These are phyloP conservation scores for Zoysia matrella DNA, from an alignment of 202 grass and related monocot genomes.

Conservation along the genomic window DNA sequence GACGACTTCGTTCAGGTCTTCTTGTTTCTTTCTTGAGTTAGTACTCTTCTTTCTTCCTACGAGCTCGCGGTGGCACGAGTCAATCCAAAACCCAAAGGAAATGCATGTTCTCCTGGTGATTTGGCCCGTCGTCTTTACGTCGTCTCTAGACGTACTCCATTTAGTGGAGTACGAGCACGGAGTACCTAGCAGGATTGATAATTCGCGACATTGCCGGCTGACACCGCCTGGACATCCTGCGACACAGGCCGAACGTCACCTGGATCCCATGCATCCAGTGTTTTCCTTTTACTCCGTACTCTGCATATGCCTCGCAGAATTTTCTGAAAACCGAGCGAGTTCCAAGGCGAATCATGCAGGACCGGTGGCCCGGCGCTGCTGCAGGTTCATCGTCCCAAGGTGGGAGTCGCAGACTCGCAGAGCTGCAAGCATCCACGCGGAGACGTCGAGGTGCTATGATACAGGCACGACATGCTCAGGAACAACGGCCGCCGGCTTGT, in stretches of 20 bases:
- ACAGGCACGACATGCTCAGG: constrained; percentile 20
- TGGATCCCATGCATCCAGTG: not conserved
- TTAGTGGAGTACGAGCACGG: too few species aligned
- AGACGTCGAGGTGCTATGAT: constrained; percentile 21
- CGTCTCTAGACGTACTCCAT: too few species aligned
- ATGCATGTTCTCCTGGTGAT: too few species aligned
- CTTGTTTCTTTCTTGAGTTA: too few species aligned
- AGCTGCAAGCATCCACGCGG: not conserved
- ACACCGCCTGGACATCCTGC: constrained; percentile 25
- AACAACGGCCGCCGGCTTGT: not conserved
- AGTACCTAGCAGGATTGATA: not conserved
- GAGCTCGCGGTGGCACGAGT: too few species aligned
- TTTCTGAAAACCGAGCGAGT: constrained; percentile 26
- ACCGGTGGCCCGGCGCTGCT: constrained; percentile 2
- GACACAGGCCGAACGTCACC: not conserved
- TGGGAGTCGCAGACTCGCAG: not conserved
- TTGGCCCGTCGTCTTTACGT: too few species aligned
- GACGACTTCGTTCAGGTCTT: too few species aligned
- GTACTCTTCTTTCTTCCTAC: too few species aligned
- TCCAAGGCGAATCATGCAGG: constrained; percentile 9
- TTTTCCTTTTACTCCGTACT: not conserved
- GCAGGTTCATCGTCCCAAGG: constrained; percentile 34
- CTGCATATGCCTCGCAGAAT: constrained; percentile 10
- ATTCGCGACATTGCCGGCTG: not conserved
- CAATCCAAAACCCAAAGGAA: too few species aligned